phyloP scores from a whole-genome alignment of 2,329 filamentous ascomycete genomes.

The Pezicula radicicola region DNA sequence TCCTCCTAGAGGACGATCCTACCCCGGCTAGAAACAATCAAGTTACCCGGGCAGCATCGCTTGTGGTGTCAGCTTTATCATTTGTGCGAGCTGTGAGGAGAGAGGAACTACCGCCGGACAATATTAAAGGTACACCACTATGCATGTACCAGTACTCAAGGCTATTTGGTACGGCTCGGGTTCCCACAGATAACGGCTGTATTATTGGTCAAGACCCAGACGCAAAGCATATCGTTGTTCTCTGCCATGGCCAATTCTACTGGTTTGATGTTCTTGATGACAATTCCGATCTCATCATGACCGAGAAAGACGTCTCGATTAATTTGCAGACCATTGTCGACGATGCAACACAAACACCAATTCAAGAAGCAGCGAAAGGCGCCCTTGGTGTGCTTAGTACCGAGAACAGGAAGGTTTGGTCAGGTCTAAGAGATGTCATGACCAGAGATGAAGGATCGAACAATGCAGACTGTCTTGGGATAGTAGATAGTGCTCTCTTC shows the following conservation, averaged over 20 bases:
- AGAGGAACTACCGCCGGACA: constrained; percentile 90
- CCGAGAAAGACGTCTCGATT: constrained; percentile 85
- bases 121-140: constrained; percentile 75
- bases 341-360: constrained; percentile 83
- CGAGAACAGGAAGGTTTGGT: constrained; percentile 96
- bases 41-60: constrained; percentile 87
- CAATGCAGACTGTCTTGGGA: constrained; percentile 92
- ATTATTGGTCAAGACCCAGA: constrained; percentile 92
- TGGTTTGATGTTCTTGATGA: constrained; percentile 98
- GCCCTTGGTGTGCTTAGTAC: constrained; percentile 92
- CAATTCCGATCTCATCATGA: constrained; percentile 95
- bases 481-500: constrained; percentile 92
- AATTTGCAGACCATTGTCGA: constrained; percentile 92
- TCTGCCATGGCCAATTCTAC: constrained; percentile 95
- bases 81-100: constrained; percentile 91
- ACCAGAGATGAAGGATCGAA: constrained; percentile 85
- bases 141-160: constrained; percentile 99
- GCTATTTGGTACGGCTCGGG: constrained; percentile 89
- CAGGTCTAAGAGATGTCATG: constrained; percentile 81
- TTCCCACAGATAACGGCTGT: constrained; percentile 92
- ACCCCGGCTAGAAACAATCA: constrained; percentile 96
- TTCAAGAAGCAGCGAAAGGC: constrained; percentile 93
- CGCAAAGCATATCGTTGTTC: constrained; percentile 89
- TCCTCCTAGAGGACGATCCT: constrained; percentile 93
- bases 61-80: constrained; percentile 84